Evolutionary conservation across 1,284 basidiomycete species (phyloP).

Genomic region (Bjerkandera adusta): DNA sequence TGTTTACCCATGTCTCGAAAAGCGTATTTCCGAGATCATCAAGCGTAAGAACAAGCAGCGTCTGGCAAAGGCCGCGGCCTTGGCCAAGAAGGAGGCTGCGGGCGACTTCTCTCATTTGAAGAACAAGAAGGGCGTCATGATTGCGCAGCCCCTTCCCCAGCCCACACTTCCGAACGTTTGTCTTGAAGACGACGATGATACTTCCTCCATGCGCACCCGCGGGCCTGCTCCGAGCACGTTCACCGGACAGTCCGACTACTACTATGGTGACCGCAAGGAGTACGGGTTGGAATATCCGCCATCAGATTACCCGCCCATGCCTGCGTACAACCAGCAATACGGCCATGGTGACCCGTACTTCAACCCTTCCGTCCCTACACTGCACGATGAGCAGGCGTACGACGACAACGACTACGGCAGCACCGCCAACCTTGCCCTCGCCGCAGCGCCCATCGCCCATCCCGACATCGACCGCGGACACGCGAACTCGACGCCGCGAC

Average conservation of each 20-base stretch:
- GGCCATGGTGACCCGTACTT: conserved; percentile 46
- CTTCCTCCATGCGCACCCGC: conserved; percentile 56
- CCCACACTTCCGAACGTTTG: conserved; percentile 93
- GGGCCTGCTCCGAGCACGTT: conserved; percentile 52
- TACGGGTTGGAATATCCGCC: conserved; percentile 39
- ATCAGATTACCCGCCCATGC: conserved; percentile 59
- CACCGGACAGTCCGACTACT: conserved; percentile 48
- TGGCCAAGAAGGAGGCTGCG: conserved; percentile 88
- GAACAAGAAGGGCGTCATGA: conserved; percentile 89
- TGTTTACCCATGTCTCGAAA: conserved; percentile 1
- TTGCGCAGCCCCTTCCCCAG: conserved; percentile 85
- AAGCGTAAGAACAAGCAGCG: conserved; percentile 90
- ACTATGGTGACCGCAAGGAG: conserved; percentile 52
- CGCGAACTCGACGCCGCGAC: conserved; percentile 9
- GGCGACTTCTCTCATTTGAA: conserved; percentile 90
- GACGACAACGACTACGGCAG: conserved; percentile 69
- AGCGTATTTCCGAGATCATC: conserved; percentile 93
- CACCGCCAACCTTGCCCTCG: conserved; percentile 49
- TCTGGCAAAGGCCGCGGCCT: conserved; percentile 75
- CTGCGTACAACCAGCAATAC: conserved; percentile 58
- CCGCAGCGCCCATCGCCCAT: conserved; percentile 54
- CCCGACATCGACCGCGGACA: conserved; percentile 16
- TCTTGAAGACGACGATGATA: conserved; percentile 79
- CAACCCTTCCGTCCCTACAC: conserved; percentile 52
- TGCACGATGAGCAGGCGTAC: conserved; percentile 50